Evolutionary conservation across 1,139 yeast genomes (phyloP).

Genomic region (Casaregolazyma suthepensis): DNA sequence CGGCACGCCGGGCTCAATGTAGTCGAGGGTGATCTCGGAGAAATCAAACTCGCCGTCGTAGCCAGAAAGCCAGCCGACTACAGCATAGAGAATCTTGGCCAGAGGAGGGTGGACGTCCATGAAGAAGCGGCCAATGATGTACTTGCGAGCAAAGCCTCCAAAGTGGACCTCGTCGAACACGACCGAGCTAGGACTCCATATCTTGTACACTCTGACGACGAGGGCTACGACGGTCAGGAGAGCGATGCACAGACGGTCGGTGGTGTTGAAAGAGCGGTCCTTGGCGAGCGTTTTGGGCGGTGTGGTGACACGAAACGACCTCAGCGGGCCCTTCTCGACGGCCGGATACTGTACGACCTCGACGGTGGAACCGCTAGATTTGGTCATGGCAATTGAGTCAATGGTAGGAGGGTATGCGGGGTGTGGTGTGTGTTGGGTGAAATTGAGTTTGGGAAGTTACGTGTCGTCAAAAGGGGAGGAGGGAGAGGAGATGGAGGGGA

Average conservation of each 20-base stretch:
- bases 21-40: constrained; percentile 81
- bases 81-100: constrained; percentile 87
- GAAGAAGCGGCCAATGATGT: constrained; percentile 63
- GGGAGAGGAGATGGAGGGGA: not conserved
- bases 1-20: constrained; percentile 72
- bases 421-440: not conserved
- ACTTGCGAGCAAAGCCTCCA: constrained; percentile 62
- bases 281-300: constrained; percentile 38
- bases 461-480: not conserved
- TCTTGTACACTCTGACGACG: constrained; percentile 52
- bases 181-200: constrained; percentile 68
- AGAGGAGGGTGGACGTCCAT: constrained; percentile 98
- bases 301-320: constrained; percentile 38
- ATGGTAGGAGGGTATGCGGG: not conserved
- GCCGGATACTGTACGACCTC: constrained; percentile 1
- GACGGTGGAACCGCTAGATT: not conserved
- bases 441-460: not conserved
- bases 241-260: constrained; percentile 36
- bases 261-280: constrained; percentile 25
- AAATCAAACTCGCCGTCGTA: constrained; percentile 89
- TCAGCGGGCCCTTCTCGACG: constrained; percentile 13
- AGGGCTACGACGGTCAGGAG: constrained; percentile 49
- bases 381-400: not conserved
- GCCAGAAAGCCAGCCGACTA: constrained; percentile 82
- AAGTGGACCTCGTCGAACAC: constrained; percentile 86